Evolutionary conservation across 768 basidiomycete species (phyloP), one percentile per base, ranked within the genome.

Genomic region (Rickenella mellea): DNA sequence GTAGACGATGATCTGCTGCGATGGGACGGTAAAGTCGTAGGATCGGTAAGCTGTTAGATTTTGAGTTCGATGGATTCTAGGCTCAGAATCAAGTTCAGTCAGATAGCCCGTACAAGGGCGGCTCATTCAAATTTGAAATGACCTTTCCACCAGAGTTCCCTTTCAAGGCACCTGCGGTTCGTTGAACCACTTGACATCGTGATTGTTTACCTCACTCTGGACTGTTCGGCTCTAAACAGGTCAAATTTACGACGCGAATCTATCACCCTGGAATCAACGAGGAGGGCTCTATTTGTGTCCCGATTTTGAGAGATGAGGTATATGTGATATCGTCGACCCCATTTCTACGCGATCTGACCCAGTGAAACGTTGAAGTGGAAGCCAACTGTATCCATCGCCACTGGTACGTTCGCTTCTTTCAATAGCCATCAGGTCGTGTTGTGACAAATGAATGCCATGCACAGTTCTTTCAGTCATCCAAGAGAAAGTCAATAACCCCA

Each of bases 251-350:
- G 29, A 91, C 88, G 42, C 89, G 80, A 71, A 82, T 91, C 35
- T 91, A 91, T 56, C 88, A 91, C 59, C 88, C 88, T 21, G 88
- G 89, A 27, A 84, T 91, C 58, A 88, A 91, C 48, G 88, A 90
- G 43, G 86, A 91, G 56, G 88, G 88, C 26, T 69, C 74, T 19
- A 90, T 91, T 44, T 91, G 88, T 56, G 77, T 91, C 25, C 82
- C 87, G 26, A 72, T 91, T 36, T 70, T 91, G 40, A 75, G 83
- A 52, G 88, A 91, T 58, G 84, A 89, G 66, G 87, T 83, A 48
- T 40, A 80, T 49, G 32, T 36, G 11, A 27, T 35, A 10, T n/a
- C 29, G 11, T 22, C n/a, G 22, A 17, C 30, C 21, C n/a, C n/a
- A 8, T 5, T 36, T 9, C 8, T 17, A 43, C 48, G 21, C 41